Evolutionary conservation across 2,329 filamentous ascomycete genomes (phyloP).

Genomic region (Pseudohalonectria lignicola): DNA sequence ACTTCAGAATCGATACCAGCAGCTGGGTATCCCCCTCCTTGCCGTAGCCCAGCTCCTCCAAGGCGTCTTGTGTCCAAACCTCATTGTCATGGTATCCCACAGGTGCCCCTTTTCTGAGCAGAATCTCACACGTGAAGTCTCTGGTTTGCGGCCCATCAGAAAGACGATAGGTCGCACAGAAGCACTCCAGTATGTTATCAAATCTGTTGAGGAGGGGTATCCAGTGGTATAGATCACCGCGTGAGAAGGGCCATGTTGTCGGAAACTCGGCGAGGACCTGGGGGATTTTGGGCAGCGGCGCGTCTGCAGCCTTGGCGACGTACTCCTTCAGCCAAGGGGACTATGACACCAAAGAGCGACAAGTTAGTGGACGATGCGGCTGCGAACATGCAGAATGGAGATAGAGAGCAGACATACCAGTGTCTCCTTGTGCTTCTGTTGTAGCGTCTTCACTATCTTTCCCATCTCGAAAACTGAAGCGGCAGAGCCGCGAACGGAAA

Average conservation of each 20-base stretch:
- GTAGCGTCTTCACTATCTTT: slow-evolving; percentile 57
- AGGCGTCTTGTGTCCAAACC: slow-evolving; percentile 30
- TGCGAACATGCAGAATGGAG: neutral
- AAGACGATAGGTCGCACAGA: slow-evolving; percentile 71
- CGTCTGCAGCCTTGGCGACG: slow-evolving; percentile 56
- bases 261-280: slow-evolving; percentile 70
- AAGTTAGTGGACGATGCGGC: slow-evolving; percentile 1
- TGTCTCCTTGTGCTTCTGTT: slow-evolving; percentile 56
- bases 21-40: slow-evolving; percentile 71
- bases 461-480: slow-evolving; percentile 50
- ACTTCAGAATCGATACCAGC: slow-evolving; percentile 68
- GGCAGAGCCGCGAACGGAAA: slow-evolving; percentile 44
- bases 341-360: slow-evolving; percentile 29
- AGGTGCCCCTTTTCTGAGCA: slow-evolving; percentile 45
- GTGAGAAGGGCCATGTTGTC: slow-evolving; percentile 84
- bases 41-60: slow-evolving; percentile 52
- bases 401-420: slow-evolving; percentile 49
- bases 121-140: slow-evolving; percentile 58
- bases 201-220: slow-evolving; percentile 90
- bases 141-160: slow-evolving; percentile 69
- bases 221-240: slow-evolving; percentile 97
- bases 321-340: slow-evolving; percentile 82
- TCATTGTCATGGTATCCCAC: slow-evolving; percentile 40
- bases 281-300: slow-evolving; percentile 67
- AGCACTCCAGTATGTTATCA: slow-evolving; percentile 74